Evolutionary conservation across 148 eudicot genomes (phyloP), one percentile per base, ranked within the genome.

Genomic region (Fagopyrum homotropicum): DNA sequence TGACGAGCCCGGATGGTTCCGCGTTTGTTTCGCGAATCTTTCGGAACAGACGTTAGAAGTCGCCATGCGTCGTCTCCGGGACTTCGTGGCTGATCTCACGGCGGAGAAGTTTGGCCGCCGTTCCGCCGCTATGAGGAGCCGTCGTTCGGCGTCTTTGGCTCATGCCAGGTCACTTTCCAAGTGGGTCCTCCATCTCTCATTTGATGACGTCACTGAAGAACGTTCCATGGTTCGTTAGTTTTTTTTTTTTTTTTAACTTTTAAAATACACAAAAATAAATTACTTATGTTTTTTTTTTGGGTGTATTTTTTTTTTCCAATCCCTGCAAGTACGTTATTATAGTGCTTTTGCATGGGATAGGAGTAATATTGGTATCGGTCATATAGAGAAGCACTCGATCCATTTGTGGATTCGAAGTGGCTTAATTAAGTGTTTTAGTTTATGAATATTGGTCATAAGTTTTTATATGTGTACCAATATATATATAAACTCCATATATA

Each of bases 1-100:
- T 40, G 46, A 30, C 9, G 82, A 80, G 55, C 82, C 93, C 73
- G 9, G 82, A 44, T 43, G 77, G 82, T 78, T 80, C 61, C 52
- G 76, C 43, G 40, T 80, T 19, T 76, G 82, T 57, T 76, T 76
- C 17, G 82, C 79, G 9, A 76, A 76, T 30, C 54, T 80, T 47
- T 16, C 50, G 4, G 76, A 76, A 22, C 4, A 66, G 2, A 72
- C 91, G 71, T 2, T 45, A 54, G 57, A 45, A 44, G 12, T 40
- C 3, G 79, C 82, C 15, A 69, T 76, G 63, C 59, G 17, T 22
- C 45, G 78, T 0, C 30, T 76, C 26, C 54, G 70, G 4, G 78
- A 56, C 4, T 76, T 76, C 43, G 73, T 76, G 9, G 70, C 70
- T 0, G 70, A 64, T 17, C 70, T 64, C 70, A 64, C 70, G 1